Evolutionary conservation across 208 protist species (phyloP), one percentile per base, ranked within the genome.

Genomic region (Leishmania turanica): DNA sequence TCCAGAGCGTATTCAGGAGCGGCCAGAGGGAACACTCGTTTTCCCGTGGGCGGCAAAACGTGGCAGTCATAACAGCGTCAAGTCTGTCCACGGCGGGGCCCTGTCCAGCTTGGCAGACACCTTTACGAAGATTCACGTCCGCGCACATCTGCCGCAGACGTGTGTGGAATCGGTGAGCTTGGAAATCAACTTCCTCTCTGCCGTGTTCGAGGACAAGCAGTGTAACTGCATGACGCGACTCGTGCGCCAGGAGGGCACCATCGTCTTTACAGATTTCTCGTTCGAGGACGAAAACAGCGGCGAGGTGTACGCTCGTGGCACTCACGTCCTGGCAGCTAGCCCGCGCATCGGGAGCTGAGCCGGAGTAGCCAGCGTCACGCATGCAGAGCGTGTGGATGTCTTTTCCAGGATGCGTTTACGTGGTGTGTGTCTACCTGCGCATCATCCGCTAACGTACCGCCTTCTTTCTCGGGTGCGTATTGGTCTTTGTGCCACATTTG

Each of bases 41-140:
- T 97, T 97, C 68, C 87, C 91, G 40, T 97, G 91, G 92, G 45
- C 72, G 15, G 88, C 88, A 21, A 89, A 80, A 40, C 79, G 78
- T 21, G 87, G 75, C 45, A 80, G 87, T 37, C 78, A 93, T 49
- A 97, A 97, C 84, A 91, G 91, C 17, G 93, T 97, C 82, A 89
- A 88, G 51, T 93, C 93, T n/a, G 89, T 95, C 0, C 94, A 97
- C 77, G 94, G 94, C 54, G 94, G 94, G n/a, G 88, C 93, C 3
- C 84, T 97, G 47, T 90, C 94, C n/a, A 95, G 90, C 27, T 79
- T 97, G 53, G 94, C 90, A 1, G 93, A 97, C 77, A 76, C 80
- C 51, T 97, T 97, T 75, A 97, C 94, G 13, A 89, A 88, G 79
- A 90, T 97, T 66, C 92, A 97, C 77, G 78, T 83, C 70, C 69